Percentiles rank a stretch among this genome's conserved stretches.
Evolutionary conservation across 352 stramenopile species (phyloP).

Genomic region (Globisporangium camurandrum): DNA sequence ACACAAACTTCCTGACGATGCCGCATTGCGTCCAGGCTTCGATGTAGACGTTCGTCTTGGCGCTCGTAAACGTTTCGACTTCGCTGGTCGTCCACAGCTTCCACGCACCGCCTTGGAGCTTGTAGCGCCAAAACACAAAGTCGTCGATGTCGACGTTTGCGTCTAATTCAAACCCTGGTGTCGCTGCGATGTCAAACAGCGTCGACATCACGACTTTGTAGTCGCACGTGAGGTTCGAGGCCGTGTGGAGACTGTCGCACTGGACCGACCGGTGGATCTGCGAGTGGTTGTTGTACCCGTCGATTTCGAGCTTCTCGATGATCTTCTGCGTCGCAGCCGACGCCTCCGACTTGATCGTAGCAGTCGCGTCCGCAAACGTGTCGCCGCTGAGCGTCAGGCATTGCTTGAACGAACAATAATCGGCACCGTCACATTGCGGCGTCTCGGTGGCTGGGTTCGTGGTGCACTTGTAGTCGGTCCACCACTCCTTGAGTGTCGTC

Average conservation of each 20-base stretch:
- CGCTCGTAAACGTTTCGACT: too few relatives aligned
- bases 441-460: conserved; percentile 36
- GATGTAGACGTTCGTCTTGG: too few relatives aligned
- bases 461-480: conserved; percentile 64
- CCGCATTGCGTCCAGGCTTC: too few relatives aligned
- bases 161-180: conserved; percentile 13
- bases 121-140: conserved; percentile 46
- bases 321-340: conserved; percentile 25
- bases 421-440: conserved; percentile 25
- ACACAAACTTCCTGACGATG: too few relatives aligned
- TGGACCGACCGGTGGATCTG: conserved; percentile 55
- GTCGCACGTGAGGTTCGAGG: conserved; percentile 21
- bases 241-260: conserved; percentile 31
- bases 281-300: conserved; percentile 39
- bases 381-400: conserved; percentile 49
- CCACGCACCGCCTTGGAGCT: conserved; percentile 22
- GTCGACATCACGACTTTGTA: conserved; percentile 28
- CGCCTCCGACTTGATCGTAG: conserved; percentile 21
- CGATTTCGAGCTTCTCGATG: conserved; percentile 21
- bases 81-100: conserved; percentile 35
- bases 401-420: conserved; percentile 33
- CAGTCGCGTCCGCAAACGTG: conserved; percentile 28
- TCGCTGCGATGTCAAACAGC: conserved; percentile 25
- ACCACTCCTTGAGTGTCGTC: conserved; percentile 44
- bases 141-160: conserved; percentile 12